Evolutionary conservation across 2,329 filamentous ascomycete species (phyloP), one percentile per base, ranked within the genome.

Genomic region (Alternaria atra): DNA sequence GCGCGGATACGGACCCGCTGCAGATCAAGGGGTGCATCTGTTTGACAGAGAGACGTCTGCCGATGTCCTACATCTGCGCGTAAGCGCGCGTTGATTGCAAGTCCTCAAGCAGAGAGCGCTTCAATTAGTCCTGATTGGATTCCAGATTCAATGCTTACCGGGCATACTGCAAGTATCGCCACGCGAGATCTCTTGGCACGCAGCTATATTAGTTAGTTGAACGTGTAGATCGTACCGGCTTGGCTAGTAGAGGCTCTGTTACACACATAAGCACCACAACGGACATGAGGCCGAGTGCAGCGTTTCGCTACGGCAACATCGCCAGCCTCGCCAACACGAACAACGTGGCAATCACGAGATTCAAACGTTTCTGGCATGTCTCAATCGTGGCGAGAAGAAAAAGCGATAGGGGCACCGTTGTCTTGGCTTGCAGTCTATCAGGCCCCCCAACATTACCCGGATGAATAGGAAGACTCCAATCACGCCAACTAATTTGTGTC

Each of bases 401-500:
- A 37, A 30, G n/a, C 30, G 17, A 32, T n/a, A 34, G 15, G 2
- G 40, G 15, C n/a, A 35, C 34, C 34, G 20, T 20, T 29, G n/a
- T 47, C 27, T 55, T 43, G 30, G 44, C 37, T n/a, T 4, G 13
- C 37, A 32, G 37, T 43, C 10, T 44, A 32, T 23, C 46, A 29
- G 25, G 30, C 15, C 43, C 23, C 23, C 29, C 13, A 37, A 39
- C n/a, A 50, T 56, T 56, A 62, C 20, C 55, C 59, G 62, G 40
- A 43, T 59, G 52, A 56, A 58, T 62, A 51, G 59, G 46, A 51
- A 17, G 20, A 17, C n/a, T 29, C 25, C n/a, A 55, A 50, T 50
- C 17, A 30, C 48, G 29, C 32, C 43, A 48, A 25, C 37, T 43
- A 47, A 37, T 25, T 10, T 39, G 29, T 20, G 27, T 10, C 52